Evolutionary conservation across 805 yeast genomes (phyloP), one percentile per base, ranked within the genome.

Genomic region (Pichia sporocuriosa): DNA sequence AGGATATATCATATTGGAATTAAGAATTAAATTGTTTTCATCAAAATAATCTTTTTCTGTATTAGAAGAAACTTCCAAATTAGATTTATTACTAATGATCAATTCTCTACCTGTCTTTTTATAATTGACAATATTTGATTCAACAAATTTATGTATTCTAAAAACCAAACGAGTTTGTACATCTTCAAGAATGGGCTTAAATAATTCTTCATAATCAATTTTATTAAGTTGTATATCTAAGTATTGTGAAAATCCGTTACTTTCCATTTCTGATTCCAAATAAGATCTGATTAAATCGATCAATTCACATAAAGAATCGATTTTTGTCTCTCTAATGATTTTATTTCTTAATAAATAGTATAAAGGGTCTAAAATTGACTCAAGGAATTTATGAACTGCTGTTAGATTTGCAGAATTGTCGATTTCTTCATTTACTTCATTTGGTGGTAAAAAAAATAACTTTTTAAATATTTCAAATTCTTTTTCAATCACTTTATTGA

Each of bases 81-180:
- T 62, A 36, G 52, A 44, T 44, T 75, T 60, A 45, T 70, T 68
- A 0, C 81, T 79, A 23, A 81, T 72, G 28, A 72, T 70, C 51
- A 88, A 70, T 47, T 86, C 95, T 45, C 79, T 79, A 1, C 77
- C 69, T 4, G 73, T 70, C 2, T 94, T 87, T 46, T 67, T 73
- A 54, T 84, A 85, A 26, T 71, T 72, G 15, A 77, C 73, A 39
- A 89, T 75, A 45, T 77, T 78, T 26, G 76, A 75, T 47, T 84
- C 90, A 24, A 86, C 76, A 49, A 73, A 81, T 8, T 74, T 70
- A 56, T 86, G 93, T 11, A 84, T 81, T 50, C 90, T 70, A 59
- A 89, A 84, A 2, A 87, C 81, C 30, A 90, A 67, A 45, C 96
- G 68, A 2, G 85, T 72, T 61, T 90, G 97, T 0, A 81, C 75